Evolutionary conservation across 805 yeast species (phyloP), one percentile per base, ranked within the genome.

Genomic region (Hanseniaspora pseudoguilliermondii): DNA sequence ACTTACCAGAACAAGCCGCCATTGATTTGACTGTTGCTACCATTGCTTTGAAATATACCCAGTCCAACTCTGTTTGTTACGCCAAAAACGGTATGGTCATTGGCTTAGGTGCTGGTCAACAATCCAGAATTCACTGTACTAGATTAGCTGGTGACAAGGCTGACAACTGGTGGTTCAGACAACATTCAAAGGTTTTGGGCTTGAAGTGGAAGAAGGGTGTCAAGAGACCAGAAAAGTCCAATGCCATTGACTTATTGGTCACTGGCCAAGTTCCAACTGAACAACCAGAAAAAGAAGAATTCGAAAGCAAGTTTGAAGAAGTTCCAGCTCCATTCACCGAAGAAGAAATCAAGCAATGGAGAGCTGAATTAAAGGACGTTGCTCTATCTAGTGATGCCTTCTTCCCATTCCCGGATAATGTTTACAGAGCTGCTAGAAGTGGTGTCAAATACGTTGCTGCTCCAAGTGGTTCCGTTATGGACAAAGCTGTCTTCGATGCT

Each of bases 391-490:
- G 97, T 3, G 99, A 93, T 70, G 99, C 99, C 32, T 93, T 93
- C 82, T 93, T 93, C 95, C 99, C 99, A 73, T 93, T 93, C 93
- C 93, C 97, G 62, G 99, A 93, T 73, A 93, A 93, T 69, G 96
- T 93, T 63, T 89, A 91, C 81, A 83, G 99, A 72, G 97, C 97
- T 61, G 96, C 83, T 53, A 82, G 86, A 77, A 84, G 95, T 20
- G 99, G 99, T 70, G 99, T 90, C 64, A 88, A 87, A 72, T 93
- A 76, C 75, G 78, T 93, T 68, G 95, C 96, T 65, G 98, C 99
- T 53, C 95, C 99, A 58, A 81, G 95, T 51, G 99, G 99, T 57
- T 88, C 96, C 21, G 96, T 93, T 60, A 91, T 88, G 88, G 99
- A 93, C 74, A 83, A 86, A 75, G 95, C 90, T 57, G 98, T 93